Conservation (phyloP, 139 green algal species). For the Closterium sp. region DNA sequence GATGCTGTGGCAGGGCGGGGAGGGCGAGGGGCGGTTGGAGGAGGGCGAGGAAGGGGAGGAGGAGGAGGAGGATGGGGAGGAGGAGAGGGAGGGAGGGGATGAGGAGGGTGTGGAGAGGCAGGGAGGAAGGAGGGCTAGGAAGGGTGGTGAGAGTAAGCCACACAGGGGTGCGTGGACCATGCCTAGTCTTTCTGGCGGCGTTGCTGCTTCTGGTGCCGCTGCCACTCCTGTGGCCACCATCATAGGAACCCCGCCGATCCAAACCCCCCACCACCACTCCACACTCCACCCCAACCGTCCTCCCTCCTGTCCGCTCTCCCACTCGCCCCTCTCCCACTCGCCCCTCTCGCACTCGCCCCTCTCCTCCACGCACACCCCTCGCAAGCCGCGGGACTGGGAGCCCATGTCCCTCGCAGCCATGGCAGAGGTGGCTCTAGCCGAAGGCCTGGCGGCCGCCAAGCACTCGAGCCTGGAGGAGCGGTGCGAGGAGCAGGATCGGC, state of each 20-base stretch:
- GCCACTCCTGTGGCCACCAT: neutral
- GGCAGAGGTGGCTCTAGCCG: neutral
- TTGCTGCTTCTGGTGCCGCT: neutral
- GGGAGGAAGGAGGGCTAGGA: neutral
- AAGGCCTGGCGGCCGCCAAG: neutral
- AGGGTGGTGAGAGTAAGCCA: neutral
- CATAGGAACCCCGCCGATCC: neutral
- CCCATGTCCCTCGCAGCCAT: neutral
- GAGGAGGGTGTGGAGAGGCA: neutral
- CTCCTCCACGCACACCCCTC: neutral
- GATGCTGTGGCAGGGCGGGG: neutral
- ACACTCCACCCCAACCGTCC: neutral
- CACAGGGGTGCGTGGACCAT: neutral
- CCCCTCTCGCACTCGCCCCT: neutral
- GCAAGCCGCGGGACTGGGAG: neutral
- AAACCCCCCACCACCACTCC: neutral
- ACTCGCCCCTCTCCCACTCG: neutral
- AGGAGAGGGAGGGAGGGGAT: neutral
- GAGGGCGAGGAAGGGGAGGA: neutral
- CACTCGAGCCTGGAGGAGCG: neutral
- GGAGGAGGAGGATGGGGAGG: neutral
- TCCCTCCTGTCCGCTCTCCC: neutral
- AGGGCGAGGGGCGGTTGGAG: neutral
- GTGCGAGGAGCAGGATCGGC: conserved; percentile 4
- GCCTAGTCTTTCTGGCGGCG: neutral